Evolutionary conservation across 2,329 filamentous ascomycete species (phyloP).

Genomic region (Calonectria henricotiae): DNA sequence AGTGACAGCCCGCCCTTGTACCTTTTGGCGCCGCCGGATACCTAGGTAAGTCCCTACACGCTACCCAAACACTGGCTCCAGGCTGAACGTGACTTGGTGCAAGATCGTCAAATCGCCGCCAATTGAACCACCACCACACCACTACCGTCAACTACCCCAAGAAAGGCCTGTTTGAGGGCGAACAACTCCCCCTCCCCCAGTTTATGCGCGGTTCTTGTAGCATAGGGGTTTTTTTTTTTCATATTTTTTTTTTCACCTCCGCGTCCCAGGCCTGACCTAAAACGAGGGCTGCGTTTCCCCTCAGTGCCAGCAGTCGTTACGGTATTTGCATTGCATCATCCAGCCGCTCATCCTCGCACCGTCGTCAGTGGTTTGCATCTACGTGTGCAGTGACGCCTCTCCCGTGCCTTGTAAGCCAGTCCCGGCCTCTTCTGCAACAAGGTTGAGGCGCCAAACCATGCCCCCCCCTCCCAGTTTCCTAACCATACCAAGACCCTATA

Average conservation of each 20-base stretch:
- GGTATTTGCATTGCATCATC: neutral
- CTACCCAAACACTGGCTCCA: neutral
- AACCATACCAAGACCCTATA: neutral
- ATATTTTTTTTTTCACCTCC: neutral
- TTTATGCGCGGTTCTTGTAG: neutral
- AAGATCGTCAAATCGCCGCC: neutral
- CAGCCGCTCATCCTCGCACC: neutral
- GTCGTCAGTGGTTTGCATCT: neutral
- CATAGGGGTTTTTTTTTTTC: neutral
- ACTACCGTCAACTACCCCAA: neutral
- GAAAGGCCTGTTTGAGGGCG: neutral
- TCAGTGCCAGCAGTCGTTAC: neutral
- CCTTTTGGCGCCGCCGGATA: neutral
- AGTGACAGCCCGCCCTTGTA: neutral
- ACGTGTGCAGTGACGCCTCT: neutral
- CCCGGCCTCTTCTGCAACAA: neutral
- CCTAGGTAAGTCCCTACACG: neutral
- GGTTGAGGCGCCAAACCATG: conserved; percentile 1
- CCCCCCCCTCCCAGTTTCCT: neutral
- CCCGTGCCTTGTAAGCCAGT: conserved; percentile 7
- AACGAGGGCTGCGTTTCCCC: neutral
- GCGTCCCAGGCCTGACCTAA: neutral
- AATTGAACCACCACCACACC: neutral
- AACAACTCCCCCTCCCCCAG: neutral
- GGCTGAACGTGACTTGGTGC: neutral